Percentiles rank a stretch among this genome's conserved stretches.
phyloP scores from a whole-genome alignment of 1,284 basidiomycete species.

The Mycena sp. region DNA sequence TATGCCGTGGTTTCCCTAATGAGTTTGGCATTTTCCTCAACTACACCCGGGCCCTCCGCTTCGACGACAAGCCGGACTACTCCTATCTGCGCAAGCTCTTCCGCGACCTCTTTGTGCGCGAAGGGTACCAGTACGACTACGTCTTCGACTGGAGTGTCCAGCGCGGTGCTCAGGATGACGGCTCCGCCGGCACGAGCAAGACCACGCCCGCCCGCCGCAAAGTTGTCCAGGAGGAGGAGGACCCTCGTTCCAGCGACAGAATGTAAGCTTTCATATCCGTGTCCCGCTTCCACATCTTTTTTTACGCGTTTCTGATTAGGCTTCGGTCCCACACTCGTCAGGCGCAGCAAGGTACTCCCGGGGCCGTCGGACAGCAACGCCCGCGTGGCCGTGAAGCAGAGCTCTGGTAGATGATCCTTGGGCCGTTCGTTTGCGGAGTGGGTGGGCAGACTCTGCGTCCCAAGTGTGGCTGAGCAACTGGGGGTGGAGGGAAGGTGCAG shows the following conservation, averaged over 20 bases:
- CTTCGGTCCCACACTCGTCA: conserved; percentile 87
- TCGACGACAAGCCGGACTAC: conserved; percentile 99
- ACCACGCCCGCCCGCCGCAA: conserved; percentile 70
- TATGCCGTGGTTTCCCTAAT: conserved; percentile 97
- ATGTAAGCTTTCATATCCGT: conserved; percentile 63
- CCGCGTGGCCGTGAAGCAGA: conserved; percentile 69
- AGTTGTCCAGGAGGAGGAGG: conserved; percentile 83
- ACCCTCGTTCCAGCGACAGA: conserved; percentile 80
- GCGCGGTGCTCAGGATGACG: conserved; percentile 75
- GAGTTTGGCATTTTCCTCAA: conserved; percentile 98
- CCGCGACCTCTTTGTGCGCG: conserved; percentile 96
- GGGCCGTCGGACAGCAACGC: conserved; percentile 65
- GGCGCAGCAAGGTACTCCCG: conserved; percentile 72
- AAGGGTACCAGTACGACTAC: conserved; percentile 98
- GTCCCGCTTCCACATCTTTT: conserved; percentile 33
- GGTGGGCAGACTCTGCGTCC: conserved; percentile 57
- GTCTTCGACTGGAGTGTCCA: conserved; percentile 98
- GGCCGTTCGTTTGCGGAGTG: conserved; percentile 44
- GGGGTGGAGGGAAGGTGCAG: conserved; percentile 69
- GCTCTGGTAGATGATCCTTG: conserved; percentile 71
- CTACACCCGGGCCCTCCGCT: conserved; percentile 95
- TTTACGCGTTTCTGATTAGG: conserved; percentile 54
- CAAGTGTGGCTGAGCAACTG: conserved; percentile 69
- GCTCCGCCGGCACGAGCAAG: conserved; percentile 67
- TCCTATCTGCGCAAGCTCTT: conserved; percentile 98